A percentile compares a stretch with the other conserved stretches of the same genome.
phyloP scores from a whole-genome alignment of 257 asterid species.

The Solanum peruvianum region DNA sequence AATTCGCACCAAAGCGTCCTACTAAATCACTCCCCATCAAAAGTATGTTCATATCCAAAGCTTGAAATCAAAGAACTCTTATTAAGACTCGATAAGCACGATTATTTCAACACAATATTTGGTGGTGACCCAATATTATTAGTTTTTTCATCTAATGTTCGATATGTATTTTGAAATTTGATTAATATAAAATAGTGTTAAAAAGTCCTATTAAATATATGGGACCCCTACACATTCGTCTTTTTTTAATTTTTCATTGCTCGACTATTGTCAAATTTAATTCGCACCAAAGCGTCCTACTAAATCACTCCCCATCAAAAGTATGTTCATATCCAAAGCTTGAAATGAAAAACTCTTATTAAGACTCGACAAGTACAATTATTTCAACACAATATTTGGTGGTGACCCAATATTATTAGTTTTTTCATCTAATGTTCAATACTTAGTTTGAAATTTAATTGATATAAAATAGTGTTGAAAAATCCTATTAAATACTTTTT shows the following conservation, averaged over 20 bases:
- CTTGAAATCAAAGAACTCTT: neutral
- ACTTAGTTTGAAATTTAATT: neutral
- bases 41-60: accelerated
- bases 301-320: neutral
- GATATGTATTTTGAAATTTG: neutral
- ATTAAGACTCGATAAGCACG: neutral
- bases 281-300: no score
- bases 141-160: neutral
- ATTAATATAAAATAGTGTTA: neutral
- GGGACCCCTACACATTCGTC: neutral
- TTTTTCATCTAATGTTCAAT: neutral
- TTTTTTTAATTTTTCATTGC: neutral
- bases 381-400: neutral
- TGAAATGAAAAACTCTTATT: neutral
- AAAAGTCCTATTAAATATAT: neutral
- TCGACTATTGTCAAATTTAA: neutral
- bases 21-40: neutral
- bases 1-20: neutral
- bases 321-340: accelerated
- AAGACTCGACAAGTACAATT: neutral
- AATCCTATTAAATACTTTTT: accelerated
- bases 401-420: neutral
- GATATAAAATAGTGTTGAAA: neutral
- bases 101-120: neutral
- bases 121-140: neutral